Conservation (phyloP, 2,329 filamentous ascomycete genomes). For the Aspergillus sergii region DNA sequence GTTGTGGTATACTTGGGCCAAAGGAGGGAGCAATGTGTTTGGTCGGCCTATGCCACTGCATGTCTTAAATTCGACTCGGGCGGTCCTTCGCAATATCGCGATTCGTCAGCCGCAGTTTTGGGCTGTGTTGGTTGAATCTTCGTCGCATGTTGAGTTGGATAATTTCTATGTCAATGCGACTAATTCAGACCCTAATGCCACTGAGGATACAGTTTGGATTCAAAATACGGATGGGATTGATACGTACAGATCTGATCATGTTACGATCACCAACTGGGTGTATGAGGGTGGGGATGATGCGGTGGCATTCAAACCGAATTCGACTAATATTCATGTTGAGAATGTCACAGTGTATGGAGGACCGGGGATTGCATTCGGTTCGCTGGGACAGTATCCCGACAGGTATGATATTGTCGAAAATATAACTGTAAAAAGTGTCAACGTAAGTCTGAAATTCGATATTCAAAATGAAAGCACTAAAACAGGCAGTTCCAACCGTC, state of each 20-base stretch:
- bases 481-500: neutral
- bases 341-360: slow-evolving; percentile 44
- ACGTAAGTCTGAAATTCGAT: neutral
- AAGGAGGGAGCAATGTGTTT: no score
- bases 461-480: neutral
- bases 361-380: slow-evolving; percentile 43
- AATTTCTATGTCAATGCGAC: slow-evolving; percentile 57
- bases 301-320: slow-evolving; percentile 46
- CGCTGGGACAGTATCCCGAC: slow-evolving; percentile 42
- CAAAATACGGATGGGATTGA: slow-evolving; percentile 57
- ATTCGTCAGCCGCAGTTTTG: slow-evolving; percentile 56
- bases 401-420: slow-evolving; percentile 42
- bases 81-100: slow-evolving; percentile 30
- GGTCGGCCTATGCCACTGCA: no score
- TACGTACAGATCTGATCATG: slow-evolving; percentile 54
- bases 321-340: slow-evolving; percentile 42
- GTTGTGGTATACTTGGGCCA: no score
- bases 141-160: slow-evolving; percentile 55
- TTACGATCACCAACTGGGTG: slow-evolving; percentile 52
- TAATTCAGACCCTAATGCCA: slow-evolving; percentile 35
- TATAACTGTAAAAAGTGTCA: slow-evolving; percentile 39
- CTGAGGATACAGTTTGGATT: slow-evolving; percentile 38
- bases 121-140: slow-evolving; percentile 52
- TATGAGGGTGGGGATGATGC: slow-evolving; percentile 41
- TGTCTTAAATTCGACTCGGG: no score